These are phyloP conservation scores for Naematelia encephala DNA, from an alignment of 768 basidiomycete genomes.

Conservation along the genomic window DNA sequence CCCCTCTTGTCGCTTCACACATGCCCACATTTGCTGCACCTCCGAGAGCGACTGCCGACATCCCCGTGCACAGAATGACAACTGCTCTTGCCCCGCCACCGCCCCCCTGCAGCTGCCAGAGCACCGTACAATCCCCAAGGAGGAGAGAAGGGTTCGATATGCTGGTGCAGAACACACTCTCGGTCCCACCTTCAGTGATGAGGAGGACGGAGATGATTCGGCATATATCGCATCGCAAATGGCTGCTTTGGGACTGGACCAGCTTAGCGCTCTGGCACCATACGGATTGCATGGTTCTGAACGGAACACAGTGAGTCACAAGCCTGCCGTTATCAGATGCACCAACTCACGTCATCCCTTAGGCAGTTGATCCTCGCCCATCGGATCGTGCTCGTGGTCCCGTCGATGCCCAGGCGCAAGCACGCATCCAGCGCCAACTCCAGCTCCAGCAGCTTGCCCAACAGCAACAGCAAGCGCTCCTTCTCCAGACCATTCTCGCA, in stretches of 20 bases:
- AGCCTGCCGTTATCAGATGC: background rate
- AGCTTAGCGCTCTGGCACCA: background rate
- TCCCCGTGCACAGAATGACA: background rate
- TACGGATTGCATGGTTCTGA: background rate
- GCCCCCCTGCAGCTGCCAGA: background rate
- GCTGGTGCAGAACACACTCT: constrained; percentile 24
- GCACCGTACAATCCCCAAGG: background rate
- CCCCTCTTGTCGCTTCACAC: background rate
- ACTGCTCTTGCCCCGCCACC: background rate
- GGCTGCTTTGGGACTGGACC: constrained; percentile 11
- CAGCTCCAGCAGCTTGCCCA: background rate
- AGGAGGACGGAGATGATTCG: constrained; percentile 41
- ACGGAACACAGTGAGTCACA: background rate
- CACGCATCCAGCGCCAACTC: background rate
- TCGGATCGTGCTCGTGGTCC: background rate
- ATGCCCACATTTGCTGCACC: background rate
- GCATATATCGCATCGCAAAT: constrained; percentile 37
- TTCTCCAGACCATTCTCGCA: background rate
- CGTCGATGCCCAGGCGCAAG: background rate
- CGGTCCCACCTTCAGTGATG: constrained; percentile 37
- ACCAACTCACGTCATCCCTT: background rate
- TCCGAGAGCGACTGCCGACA: background rate
- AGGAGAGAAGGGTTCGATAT: background rate
- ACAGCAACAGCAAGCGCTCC: constrained; percentile 6
- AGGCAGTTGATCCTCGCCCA: background rate